A percentile compares a stretch with the other conserved stretches of the same genome.
Conservation (phyloP, 805 yeast species). For the Spathaspora boniae region DNA sequence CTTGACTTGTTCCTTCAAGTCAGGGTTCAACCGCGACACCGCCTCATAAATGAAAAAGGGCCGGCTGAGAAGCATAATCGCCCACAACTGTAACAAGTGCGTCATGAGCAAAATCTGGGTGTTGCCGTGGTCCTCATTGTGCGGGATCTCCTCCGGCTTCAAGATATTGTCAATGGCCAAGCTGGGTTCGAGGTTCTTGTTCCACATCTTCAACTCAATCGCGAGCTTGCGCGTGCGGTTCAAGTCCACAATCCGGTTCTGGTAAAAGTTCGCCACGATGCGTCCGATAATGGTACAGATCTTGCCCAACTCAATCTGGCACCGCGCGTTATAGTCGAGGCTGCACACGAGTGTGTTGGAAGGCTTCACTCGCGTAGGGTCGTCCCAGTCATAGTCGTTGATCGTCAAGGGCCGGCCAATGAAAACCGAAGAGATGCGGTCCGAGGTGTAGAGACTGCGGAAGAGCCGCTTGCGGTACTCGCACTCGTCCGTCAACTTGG, state of each 20-base stretch:
- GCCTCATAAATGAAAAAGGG: constrained; percentile 38
- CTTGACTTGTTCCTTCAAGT: neutral
- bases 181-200: constrained; percentile 27
- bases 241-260: constrained; percentile 25
- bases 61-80: constrained; percentile 34
- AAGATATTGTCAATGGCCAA: constrained; percentile 23
- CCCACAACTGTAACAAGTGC: constrained; percentile 35
- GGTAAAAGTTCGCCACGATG: constrained; percentile 29
- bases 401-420: constrained; percentile 38
- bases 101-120: constrained; percentile 22
- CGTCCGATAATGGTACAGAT: constrained; percentile 26
- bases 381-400: constrained; percentile 38
- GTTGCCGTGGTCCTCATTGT: constrained; percentile 14
- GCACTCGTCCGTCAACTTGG: constrained; percentile 6
- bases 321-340: constrained; percentile 15
- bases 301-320: constrained; percentile 25
- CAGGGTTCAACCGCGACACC: constrained; percentile 5
- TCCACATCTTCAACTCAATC: constrained; percentile 32
- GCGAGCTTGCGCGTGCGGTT: constrained; percentile 31
- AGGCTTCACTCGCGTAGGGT: constrained; percentile 13
- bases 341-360: constrained; percentile 2
- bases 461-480: constrained; percentile 11
- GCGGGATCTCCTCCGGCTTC: constrained; percentile 11
- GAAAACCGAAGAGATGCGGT: constrained; percentile 28
- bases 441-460: constrained; percentile 27